Conservation (phyloP, 176 grass and related monocot species). For the Aegilops bicornis region DNA sequence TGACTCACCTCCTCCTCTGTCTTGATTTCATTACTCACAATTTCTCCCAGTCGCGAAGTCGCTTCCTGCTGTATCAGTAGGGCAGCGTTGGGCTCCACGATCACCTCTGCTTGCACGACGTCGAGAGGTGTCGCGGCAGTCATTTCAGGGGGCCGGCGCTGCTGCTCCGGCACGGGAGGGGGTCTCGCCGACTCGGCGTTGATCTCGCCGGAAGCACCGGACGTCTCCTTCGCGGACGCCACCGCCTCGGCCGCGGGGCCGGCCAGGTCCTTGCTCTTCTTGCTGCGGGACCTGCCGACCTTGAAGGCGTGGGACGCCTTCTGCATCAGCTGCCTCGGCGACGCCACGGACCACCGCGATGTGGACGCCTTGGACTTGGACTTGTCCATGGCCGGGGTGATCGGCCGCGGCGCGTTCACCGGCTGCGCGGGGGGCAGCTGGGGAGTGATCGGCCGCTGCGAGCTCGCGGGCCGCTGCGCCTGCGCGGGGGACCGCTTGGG, state of each 20-base stretch:
- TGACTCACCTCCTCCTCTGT: background rate
- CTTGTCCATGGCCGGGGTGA: constrained; percentile 31
- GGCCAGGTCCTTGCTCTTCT: constrained; percentile 22
- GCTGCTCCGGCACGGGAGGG: background rate
- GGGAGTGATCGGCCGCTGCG: background rate
- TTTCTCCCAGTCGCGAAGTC: background rate
- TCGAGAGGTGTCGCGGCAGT: background rate
- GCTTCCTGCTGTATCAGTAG: background rate
- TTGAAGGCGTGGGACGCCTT: constrained; percentile 46
- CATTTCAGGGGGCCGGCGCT: background rate
- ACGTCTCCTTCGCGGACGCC: background rate
- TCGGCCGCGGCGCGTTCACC: background rate
- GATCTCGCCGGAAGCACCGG: background rate
- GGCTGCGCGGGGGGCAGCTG: background rate
- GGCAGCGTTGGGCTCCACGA: constrained; percentile 14
- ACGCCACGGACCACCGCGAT: constrained; percentile 45
- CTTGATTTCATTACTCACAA: background rate
- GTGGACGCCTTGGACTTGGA: background rate
- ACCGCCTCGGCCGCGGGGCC: background rate
- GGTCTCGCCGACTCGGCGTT: constrained; percentile 10
- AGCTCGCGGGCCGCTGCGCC: background rate
- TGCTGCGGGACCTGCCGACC: constrained; percentile 16
- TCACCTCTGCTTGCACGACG: constrained; percentile 17
- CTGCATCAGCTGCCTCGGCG: constrained; percentile 50
- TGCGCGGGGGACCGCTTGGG: constrained; percentile 6